Evolutionary conservation across 2,329 filamentous ascomycete genomes (phyloP).

Genomic region (Monilinia vaccinii-corymbosi): DNA sequence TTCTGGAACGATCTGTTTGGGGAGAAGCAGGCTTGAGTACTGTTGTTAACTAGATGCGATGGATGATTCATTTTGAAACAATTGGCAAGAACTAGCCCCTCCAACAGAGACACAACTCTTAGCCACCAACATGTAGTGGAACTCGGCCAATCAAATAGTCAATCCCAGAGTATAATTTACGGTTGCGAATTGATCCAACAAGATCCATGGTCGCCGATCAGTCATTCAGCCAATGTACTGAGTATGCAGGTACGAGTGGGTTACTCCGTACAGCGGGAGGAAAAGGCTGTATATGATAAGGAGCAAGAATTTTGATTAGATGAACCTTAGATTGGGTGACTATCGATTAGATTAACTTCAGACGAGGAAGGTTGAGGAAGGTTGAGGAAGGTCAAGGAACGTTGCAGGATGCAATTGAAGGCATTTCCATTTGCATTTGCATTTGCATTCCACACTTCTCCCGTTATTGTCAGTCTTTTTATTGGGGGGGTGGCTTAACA

Average conservation of each 20-base stretch:
- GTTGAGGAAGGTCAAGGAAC: too few relatives aligned
- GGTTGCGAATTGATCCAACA: not conserved
- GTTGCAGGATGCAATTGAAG: too few relatives aligned
- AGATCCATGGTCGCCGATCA: slow-evolving; percentile 4
- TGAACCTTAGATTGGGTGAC: too few relatives aligned
- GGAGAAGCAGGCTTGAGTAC: slow-evolving; percentile 12
- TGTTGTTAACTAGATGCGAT: not conserved
- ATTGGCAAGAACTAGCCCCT: not conserved
- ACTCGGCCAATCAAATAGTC: not conserved
- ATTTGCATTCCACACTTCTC: not conserved
- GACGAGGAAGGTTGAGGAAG: not conserved
- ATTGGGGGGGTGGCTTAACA: not conserved
- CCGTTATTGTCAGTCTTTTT: not conserved
- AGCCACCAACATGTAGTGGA: too few relatives aligned
- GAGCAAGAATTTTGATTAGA: too few relatives aligned
- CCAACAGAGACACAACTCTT: not conserved
- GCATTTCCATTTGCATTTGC: not conserved
- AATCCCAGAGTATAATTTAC: not conserved
- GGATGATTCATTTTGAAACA: too few relatives aligned
- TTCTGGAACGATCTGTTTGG: slow-evolving; percentile 76
- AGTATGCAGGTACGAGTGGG: not conserved
- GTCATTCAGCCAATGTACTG: not conserved
- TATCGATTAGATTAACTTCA: not conserved
- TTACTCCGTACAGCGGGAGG: not conserved
- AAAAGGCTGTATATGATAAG: too few relatives aligned